A percentile compares a stretch with the other conserved stretches of the same genome.
These are phyloP conservation scores for Fusarium humuli DNA, from an alignment of 2,329 filamentous ascomycete species.

Conservation along the genomic window DNA sequence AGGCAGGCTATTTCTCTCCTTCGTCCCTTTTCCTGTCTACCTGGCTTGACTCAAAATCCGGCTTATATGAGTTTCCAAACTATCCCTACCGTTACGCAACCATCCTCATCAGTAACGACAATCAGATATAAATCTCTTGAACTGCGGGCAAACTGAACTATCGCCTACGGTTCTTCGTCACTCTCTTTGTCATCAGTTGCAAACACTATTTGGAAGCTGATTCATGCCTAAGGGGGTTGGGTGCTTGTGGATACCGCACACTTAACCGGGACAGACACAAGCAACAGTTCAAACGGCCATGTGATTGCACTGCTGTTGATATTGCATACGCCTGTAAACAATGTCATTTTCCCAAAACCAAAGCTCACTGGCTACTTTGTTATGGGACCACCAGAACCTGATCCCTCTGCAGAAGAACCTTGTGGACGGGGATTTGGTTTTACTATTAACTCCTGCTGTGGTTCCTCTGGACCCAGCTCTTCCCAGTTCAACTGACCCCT, in stretches of 20 bases:
- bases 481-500: conserved; percentile 70
- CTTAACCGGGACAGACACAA: conserved; percentile 20
- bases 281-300: conserved; percentile 33
- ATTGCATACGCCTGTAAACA: conserved; percentile 31
- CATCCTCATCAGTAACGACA: conserved; percentile 4
- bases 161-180: conserved; percentile 3
- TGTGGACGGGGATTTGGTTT: conserved; percentile 63
- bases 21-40: conserved; percentile 9
- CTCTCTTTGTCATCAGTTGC: conserved; percentile 12
- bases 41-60: not conserved
- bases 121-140: conserved; percentile 6
- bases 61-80: not conserved
- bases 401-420: conserved; percentile 62
- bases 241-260: conserved; percentile 29
- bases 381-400: conserved; percentile 59
- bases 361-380: conserved; percentile 44
- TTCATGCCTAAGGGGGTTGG: conserved; percentile 33
- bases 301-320: conserved; percentile 34
- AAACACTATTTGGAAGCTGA: conserved; percentile 1
- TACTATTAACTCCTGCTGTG: conserved; percentile 70
- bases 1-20: not conserved
- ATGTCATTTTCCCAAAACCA: conserved; percentile 37
- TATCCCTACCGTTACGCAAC: conserved; percentile 14
- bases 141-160: not conserved
- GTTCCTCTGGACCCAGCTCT: conserved; percentile 57